Conservation (phyloP, 768 basidiomycete genomes). For the Boletus vinaceobasis region DNA sequence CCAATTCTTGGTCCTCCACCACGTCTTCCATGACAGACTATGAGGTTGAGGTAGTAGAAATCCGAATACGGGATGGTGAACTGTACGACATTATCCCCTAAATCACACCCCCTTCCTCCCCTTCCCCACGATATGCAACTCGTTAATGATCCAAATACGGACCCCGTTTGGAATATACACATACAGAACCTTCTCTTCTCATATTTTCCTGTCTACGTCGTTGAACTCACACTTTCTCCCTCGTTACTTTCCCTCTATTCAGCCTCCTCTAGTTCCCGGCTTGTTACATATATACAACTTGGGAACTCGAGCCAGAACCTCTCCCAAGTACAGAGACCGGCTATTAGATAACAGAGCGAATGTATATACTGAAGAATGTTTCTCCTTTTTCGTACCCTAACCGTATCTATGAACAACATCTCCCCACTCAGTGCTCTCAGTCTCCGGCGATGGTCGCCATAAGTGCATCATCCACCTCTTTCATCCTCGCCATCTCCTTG, state of each 20-base stretch:
- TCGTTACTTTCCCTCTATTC: background rate
- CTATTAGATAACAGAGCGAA: slow-evolving; percentile 11
- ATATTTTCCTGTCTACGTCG: background rate
- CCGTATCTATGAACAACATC: background rate
- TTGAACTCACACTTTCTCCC: slow-evolving; percentile 12
- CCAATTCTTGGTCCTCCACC: slow-evolving; percentile 65
- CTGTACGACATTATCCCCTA: slow-evolving; percentile 71
- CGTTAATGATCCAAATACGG: slow-evolving; percentile 12
- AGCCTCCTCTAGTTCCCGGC: background rate
- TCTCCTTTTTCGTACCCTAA: background rate
- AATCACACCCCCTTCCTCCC: slow-evolving; percentile 1
- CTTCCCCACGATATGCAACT: slow-evolving; percentile 3
- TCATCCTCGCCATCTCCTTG: slow-evolving; percentile 49
- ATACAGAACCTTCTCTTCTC: slow-evolving; percentile 4
- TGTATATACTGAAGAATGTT: slow-evolving; percentile 6
- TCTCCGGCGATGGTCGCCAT: slow-evolving; percentile 42
- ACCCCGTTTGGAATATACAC: slow-evolving; percentile 14
- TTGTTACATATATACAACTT: slow-evolving; percentile 1
- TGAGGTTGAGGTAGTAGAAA: slow-evolving; percentile 86
- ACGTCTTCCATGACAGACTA: slow-evolving; percentile 69
- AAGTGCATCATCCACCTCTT: slow-evolving; percentile 65
- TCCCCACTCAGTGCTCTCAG: slow-evolving; percentile 6
- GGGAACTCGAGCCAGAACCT: background rate
- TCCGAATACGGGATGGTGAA: slow-evolving; percentile 77
- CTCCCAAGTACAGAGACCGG: background rate